Conservation (phyloP, 192 early-diverging fungal species). For the Diversispora eburnea region DNA sequence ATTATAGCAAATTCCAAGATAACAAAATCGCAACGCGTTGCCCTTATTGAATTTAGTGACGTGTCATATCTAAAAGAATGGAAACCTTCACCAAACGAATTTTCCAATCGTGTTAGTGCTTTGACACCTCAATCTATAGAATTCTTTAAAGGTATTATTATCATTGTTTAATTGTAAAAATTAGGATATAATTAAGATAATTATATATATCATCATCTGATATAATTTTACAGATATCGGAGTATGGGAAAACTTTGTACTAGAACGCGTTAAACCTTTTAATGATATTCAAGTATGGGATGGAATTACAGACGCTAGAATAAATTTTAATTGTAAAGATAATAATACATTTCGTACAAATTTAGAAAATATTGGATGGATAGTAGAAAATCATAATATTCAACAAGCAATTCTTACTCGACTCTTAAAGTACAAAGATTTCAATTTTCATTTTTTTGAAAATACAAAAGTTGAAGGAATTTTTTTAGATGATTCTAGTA, state of each 20-base stretch:
- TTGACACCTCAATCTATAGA: constrained; percentile 66
- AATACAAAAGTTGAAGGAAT: constrained; percentile 63
- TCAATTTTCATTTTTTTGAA: constrained; percentile 65
- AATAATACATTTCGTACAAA: constrained; percentile 16
- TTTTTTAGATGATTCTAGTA: constrained; percentile 14
- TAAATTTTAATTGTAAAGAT: constrained; percentile 60
- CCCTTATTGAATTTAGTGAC: constrained; percentile 78
- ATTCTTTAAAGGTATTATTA: constrained; percentile 52
- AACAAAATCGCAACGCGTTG: constrained; percentile 52
- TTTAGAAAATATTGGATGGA: constrained; percentile 63
- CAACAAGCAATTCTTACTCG: constrained; percentile 63
- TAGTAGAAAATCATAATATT: constrained; percentile 85
- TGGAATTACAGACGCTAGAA: constrained; percentile 57
- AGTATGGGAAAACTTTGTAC: constrained; percentile 62
- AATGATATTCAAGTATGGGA: constrained; percentile 80
- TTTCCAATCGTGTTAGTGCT: constrained; percentile 80
- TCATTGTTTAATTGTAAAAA: too few species aligned
- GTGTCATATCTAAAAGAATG: constrained; percentile 52
- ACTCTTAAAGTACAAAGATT: constrained; percentile 38
- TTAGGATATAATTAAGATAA: not conserved
- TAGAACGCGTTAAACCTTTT: constrained; percentile 59
- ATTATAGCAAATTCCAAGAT: constrained; percentile 32
- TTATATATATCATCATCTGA: not conserved
- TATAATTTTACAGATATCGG: constrained; percentile 48
- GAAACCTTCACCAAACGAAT: constrained; percentile 51